Evolutionary conservation across 371 early-diverging fungal species (phyloP).

Genomic region (Dipsacomyces acuminosporus): DNA sequence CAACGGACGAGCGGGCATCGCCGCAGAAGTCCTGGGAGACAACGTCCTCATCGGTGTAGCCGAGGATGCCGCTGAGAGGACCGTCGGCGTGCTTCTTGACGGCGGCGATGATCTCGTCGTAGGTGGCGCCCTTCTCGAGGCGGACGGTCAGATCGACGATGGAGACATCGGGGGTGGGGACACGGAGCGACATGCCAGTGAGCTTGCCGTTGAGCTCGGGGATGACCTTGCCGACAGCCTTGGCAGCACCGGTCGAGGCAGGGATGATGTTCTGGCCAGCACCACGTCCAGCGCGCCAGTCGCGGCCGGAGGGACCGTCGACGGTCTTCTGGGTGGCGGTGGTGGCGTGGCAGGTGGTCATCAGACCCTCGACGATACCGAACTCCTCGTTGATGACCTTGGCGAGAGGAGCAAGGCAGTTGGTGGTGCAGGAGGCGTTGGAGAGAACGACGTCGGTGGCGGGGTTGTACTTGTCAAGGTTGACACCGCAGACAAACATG

Average conservation of each 20-base stretch:
- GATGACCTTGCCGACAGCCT: constrained; percentile 98
- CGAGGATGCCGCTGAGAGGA: constrained; percentile 89
- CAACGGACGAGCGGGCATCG: constrained; percentile 86
- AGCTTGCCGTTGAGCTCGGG: constrained; percentile 95
- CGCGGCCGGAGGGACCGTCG: constrained; percentile 97
- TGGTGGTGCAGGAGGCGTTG: constrained; percentile 99
- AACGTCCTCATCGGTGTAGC: constrained; percentile 94
- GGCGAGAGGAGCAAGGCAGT: constrained; percentile 99
- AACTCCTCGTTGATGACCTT: constrained; percentile 92
- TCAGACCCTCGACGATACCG: constrained; percentile 62
- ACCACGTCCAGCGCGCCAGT: constrained; percentile 97
- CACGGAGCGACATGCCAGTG: constrained; percentile 99
- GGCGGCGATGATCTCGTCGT: constrained; percentile 82
- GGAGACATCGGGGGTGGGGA: constrained; percentile 96
- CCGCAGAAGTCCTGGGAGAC: constrained; percentile 97
- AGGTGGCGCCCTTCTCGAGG: constrained; percentile 82
- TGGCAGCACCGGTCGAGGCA: constrained; percentile 99
- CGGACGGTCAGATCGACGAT: constrained; percentile 98
- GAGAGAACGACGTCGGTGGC: constrained; percentile 79
- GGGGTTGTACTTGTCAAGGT: constrained; percentile 85
- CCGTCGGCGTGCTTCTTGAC: constrained; percentile 73
- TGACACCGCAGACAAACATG: constrained; percentile 92
- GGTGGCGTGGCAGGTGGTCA: constrained; percentile 98
- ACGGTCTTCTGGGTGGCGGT: constrained; percentile 99
- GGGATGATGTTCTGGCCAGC: constrained; percentile 99